Percentiles rank a stretch among this genome's conserved stretches.
These are phyloP conservation scores for Pittosporum tobira DNA, from an alignment of 129 eudicot species.

Conservation along the genomic window DNA sequence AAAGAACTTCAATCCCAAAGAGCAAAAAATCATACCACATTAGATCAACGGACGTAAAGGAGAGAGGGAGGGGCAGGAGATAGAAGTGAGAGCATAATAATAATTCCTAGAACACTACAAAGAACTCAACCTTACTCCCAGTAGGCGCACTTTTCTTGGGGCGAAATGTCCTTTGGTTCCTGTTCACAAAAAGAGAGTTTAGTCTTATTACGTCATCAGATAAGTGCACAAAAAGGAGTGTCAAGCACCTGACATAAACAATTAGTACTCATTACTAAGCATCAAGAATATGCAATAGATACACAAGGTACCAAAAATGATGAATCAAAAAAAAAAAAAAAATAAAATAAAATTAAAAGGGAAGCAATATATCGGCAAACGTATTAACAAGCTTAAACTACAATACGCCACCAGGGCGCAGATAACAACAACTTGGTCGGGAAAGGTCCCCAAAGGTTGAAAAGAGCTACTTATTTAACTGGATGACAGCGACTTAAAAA, in stretches of 20 bases:
- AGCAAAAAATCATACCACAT: neutral
- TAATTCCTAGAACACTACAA: neutral
- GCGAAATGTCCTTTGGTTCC: conserved; percentile 85
- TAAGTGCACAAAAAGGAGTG: neutral
- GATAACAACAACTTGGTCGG: too few species aligned
- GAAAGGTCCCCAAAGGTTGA: too few species aligned
- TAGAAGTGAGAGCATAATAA: neutral
- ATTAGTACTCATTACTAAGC: neutral
- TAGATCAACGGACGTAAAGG: neutral
- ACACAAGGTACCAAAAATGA: neutral
- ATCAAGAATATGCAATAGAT: neutral
- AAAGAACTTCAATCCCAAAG: neutral
- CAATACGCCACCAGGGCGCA: too few species aligned
- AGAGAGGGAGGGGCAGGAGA: neutral
- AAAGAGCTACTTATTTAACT: too few species aligned
- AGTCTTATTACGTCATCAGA: conserved; percentile 3
- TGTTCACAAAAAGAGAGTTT: conserved; percentile 17
- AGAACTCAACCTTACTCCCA: conserved; percentile 67
- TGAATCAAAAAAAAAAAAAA: neutral
- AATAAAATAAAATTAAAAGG: too few species aligned
- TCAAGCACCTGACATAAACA: neutral
- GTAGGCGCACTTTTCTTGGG: conserved; percentile 92
- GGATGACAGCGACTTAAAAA: too few species aligned
- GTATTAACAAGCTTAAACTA: too few species aligned
- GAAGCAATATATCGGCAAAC: too few species aligned